These are phyloP conservation scores for Paramecium biaurelia DNA, from an alignment of 73 alveolate genomes.

Conservation along the genomic window DNA sequence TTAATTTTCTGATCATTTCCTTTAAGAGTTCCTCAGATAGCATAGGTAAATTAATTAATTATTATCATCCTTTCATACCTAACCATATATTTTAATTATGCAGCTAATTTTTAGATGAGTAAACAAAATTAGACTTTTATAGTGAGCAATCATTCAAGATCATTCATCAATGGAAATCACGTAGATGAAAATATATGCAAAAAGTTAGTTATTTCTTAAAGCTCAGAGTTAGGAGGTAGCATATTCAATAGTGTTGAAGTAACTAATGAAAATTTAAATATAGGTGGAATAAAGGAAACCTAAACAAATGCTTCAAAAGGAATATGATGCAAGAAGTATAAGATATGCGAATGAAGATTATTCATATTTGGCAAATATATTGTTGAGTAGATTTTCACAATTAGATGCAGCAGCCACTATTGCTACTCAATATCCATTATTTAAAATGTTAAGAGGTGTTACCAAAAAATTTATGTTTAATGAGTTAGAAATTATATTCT, in stretches of 20 bases:
- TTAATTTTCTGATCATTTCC: slow-evolving; percentile 32
- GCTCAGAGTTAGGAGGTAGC: neutral
- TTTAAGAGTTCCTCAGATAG: slow-evolving; percentile 29
- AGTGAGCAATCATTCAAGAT: neutral
- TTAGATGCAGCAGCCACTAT: slow-evolving; percentile 10
- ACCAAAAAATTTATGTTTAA: slow-evolving; percentile 53
- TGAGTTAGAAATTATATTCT: slow-evolving; percentile 59
- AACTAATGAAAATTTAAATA: neutral
- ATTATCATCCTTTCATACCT: neutral
- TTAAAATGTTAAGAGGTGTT: slow-evolving; percentile 59
- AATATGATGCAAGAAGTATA: slow-evolving; percentile 51
- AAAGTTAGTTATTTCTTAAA: neutral
- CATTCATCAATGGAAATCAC: neutral
- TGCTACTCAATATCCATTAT: slow-evolving; percentile 52
- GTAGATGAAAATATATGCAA: neutral
- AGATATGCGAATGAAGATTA: slow-evolving; percentile 63
- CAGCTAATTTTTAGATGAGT: neutral
- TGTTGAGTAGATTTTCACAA: slow-evolving; percentile 49
- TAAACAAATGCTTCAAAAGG: neutral
- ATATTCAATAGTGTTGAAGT: neutral
- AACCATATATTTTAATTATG: neutral
- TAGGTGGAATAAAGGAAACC: neutral
- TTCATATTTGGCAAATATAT: slow-evolving; percentile 14
- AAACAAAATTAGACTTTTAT: neutral
- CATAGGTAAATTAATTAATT: slow-evolving; percentile 12